Evolutionary conservation across 129 eudicot species (phyloP).

Genomic region (Centrapalus pauciflorus): DNA sequence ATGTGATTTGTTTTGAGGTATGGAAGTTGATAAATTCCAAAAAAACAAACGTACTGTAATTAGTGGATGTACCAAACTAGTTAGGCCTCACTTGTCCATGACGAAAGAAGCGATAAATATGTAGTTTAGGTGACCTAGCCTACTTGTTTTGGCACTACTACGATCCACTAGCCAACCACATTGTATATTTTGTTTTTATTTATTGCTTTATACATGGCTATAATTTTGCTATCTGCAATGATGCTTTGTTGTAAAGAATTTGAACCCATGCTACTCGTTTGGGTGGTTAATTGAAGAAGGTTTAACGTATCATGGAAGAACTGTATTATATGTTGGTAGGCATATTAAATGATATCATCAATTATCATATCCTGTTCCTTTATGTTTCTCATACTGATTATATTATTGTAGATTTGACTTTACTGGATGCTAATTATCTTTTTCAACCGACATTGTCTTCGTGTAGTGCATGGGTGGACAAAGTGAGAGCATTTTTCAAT

Average conservation of each 20-base stretch:
- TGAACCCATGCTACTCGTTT: background rate
- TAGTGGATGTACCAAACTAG: background rate
- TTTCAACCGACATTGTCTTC: conserved; percentile 1
- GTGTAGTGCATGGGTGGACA: conserved; percentile 70
- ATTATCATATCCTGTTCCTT: background rate
- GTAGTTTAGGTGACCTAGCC: background rate
- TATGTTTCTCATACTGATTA: background rate
- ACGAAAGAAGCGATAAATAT: background rate
- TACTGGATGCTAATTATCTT: background rate
- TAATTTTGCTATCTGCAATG: background rate
- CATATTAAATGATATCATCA: background rate
- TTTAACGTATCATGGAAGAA: background rate
- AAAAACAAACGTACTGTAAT: background rate
- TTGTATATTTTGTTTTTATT: background rate
- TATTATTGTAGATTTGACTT: background rate
- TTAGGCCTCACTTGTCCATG: background rate
- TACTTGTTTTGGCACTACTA: background rate
- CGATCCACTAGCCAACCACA: background rate
- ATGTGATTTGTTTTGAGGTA: background rate
- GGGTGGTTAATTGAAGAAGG: conserved; percentile 10
- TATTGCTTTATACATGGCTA: background rate
- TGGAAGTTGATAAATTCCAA: background rate
- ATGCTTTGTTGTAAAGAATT: background rate
- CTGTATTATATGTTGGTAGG: background rate
- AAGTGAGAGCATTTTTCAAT: conserved; percentile 53